Base-by-base conservation (phyloP, 2,329 filamentous ascomycete species). In the Trichophyton schoenleinii region DNA sequence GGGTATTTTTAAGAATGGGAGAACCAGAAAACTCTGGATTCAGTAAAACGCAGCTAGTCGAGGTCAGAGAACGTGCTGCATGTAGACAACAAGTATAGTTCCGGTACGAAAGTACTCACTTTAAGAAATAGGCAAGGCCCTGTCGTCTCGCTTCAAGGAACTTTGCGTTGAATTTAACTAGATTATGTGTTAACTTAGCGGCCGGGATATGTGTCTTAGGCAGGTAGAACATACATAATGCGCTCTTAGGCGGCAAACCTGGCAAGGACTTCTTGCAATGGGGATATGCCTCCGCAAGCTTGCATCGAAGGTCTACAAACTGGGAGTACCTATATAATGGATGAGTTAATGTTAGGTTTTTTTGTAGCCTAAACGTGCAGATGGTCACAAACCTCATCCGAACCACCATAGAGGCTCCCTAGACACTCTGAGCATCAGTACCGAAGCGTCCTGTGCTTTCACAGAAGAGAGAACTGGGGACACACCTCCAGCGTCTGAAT, bases 21-120 rank as follows among this genome's bases (percentile, higher is more conserved):
- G 89, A 94, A 9, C 88, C 88, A 38, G 91, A 89, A 70, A 96
- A 96, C 73, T 96, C 91, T 0, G 92, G 92, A 72, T 96, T 96
- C 34, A 96, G 77, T 66, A 97, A 76, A 64, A 96, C 86, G 75
- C 91, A 96, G 71, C 90, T 95, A 70, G 36, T 52, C 62, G 65
- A 61, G 62, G 66, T 59, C 42, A 64, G 60, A 42, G 57, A 52
- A 20, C 44, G 31, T 59, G 20, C 2, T 9, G 38, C 8, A 1
- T 9, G 38, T 3, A 49, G 15, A 20, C 2, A 3, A 15, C 28
- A 25, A 22, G 20, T 61, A 31, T 25, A 31, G 6, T 31, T 31
- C 28, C 28, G 28, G 28, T 6, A 6, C 28, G 5, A 7, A 31
- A 31, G 55, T 18, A 79, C 87, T 63, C 77, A 95, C 91, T 95